Evolutionary conservation across 257 asterid genomes (phyloP), one percentile per base, ranked within the genome.

Genomic region (Jaltomata sinuosa): DNA sequence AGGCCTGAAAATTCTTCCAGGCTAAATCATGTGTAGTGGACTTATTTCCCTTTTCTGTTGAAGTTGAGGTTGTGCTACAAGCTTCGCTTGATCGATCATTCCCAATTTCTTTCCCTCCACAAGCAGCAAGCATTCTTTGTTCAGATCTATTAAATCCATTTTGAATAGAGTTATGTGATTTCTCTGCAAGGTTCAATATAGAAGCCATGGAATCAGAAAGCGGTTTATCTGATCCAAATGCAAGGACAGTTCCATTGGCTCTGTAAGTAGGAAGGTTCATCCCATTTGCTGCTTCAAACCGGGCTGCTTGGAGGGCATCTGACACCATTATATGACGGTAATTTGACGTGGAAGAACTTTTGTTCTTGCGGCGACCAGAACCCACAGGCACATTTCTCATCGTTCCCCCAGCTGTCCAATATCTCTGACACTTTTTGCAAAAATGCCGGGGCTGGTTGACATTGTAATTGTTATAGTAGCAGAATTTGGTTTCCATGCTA

Each of bases 381-480:
- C 98, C 98, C 3, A 93, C 93, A 0, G 98, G 92, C 36, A 95
- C 96, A 80, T 92, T 94, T 11, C 98, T 87, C 97, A 92, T 95
- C 0, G 94, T 89, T 52, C 98, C 98, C 0, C 98, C 98, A 19
- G 95, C 91, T 0, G 98, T 95, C 98, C 98, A 95, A 83, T 93
- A 95, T 18, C 98, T 81, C 47, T 93, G 98, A 53, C 98, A 95
- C 29, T 90, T 91, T 83, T 89, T 91, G 91, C 98, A 94, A 78
- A 93, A 92, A 85, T 94, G 89, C 2, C 97, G 91, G 4, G 98
- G 98, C 81, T 95, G 98, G 81, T 89, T 92, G 50, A 92, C 96
- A 54, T 92, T 95, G 91, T 93, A 93, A 81, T 95, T 95, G 90
- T 95, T 95, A 95, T 80, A 95, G 89, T 95, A 95, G 79, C 98